Conservation (phyloP, 352 stramenopile genomes). For the Phytophthora europaea region DNA sequence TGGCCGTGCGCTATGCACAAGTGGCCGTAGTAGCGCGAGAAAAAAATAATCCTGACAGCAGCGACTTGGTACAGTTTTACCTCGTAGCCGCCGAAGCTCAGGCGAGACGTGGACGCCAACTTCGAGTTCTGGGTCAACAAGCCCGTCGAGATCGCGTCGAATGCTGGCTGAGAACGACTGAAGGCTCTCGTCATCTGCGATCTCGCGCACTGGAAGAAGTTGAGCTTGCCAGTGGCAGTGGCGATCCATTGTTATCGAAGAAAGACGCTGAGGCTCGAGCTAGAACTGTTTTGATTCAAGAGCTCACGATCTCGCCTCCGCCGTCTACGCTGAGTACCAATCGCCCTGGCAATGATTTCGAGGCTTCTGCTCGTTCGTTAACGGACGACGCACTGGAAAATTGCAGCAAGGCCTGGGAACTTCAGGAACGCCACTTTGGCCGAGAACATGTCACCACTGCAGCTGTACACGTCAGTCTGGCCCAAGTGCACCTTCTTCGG, state of each 20-base stretch:
- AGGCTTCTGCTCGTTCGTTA: conserved; percentile 35
- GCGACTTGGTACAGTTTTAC: conserved; percentile 60
- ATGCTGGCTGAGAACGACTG: conserved; percentile 58
- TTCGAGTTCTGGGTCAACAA: conserved; percentile 56
- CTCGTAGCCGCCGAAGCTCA: conserved; percentile 64
- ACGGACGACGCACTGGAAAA: conserved; percentile 77
- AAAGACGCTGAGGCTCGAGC: conserved; percentile 64
- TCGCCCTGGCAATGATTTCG: conserved; percentile 14
- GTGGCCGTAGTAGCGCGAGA: conserved; percentile 60
- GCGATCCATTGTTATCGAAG: conserved; percentile 47
- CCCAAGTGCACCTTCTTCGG: conserved; percentile 60
- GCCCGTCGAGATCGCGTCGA: conserved; percentile 52
- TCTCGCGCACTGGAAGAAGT: conserved; percentile 51
- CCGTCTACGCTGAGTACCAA: conserved; percentile 16
- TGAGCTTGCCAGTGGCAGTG: conserved; percentile 32
- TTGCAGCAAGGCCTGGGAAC: conserved; percentile 70
- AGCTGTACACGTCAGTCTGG: conserved; percentile 59
- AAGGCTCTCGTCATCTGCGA: conserved; percentile 56
- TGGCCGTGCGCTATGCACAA: conserved; percentile 58
- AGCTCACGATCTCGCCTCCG: conserved; percentile 42
- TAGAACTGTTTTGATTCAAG: conserved; percentile 46
- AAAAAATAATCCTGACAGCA: conserved; percentile 36
- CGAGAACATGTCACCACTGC: conserved; percentile 64
- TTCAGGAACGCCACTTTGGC: conserved; percentile 64
- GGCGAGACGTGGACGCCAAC: conserved; percentile 64